Evolutionary conservation across 2,329 filamentous ascomycete genomes (phyloP).

Genomic region (Corynespora cassiicola): DNA sequence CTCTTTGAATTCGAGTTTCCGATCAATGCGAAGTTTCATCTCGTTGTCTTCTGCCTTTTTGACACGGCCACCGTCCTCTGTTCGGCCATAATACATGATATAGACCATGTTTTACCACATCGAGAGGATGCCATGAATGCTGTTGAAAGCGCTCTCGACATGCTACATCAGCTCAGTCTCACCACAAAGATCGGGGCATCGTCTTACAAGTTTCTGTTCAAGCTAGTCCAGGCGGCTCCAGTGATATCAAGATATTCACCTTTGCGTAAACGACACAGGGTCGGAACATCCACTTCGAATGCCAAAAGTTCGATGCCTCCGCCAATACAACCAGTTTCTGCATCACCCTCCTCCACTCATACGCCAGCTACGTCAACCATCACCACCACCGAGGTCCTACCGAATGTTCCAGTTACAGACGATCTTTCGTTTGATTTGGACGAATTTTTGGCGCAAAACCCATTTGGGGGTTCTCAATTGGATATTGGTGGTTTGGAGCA

Average conservation of each 20-base stretch:
- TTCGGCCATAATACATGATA: conserved; percentile 60
- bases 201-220: conserved; percentile 38
- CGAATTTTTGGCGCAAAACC: conserved; percentile 35
- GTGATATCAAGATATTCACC: conserved; percentile 21
- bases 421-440: conserved; percentile 35
- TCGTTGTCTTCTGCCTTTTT: conserved; percentile 59
- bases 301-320: conserved; percentile 1
- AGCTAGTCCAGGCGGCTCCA: conserved; percentile 35
- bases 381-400: conserved; percentile 7
- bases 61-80: conserved; percentile 59
- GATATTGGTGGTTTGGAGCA: conserved; percentile 40
- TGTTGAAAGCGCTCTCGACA: conserved; percentile 41
- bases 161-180: conserved; percentile 36
- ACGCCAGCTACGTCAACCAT: no score
- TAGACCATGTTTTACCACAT: conserved; percentile 48
- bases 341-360: background rate
- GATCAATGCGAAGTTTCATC: conserved; percentile 57
- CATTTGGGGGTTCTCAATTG: conserved; percentile 21
- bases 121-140: conserved; percentile 50
- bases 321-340: no score
- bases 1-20: conserved; percentile 56
- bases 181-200: conserved; percentile 35
- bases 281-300: conserved; percentile 6
- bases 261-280: conserved; percentile 24
- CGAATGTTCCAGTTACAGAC: conserved; percentile 13